Evolutionary conservation across 306 rosid species (phyloP).

Genomic region (Luffa aegyptiaca): DNA sequence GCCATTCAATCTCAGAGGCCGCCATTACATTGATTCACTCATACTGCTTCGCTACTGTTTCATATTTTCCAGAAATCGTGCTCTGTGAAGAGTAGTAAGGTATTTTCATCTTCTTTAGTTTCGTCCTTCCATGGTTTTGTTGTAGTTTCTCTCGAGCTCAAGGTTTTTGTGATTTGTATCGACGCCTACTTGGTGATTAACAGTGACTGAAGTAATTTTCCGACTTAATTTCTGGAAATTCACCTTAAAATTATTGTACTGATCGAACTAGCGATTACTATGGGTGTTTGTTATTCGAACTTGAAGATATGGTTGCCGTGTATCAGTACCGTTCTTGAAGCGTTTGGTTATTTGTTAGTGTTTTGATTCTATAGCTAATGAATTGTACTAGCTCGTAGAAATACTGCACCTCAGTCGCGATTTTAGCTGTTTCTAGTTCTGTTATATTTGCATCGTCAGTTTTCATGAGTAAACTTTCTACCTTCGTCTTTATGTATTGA

Average conservation of each 20-base stretch:
- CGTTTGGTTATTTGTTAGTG: background rate
- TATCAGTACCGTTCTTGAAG: background rate
- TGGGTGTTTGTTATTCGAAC: background rate
- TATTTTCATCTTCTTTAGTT: background rate
- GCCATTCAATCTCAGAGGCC: constrained; percentile 3
- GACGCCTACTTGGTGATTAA: background rate
- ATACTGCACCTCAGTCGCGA: background rate
- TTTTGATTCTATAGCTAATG: background rate
- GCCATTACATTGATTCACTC: background rate
- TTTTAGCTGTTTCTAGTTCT: background rate
- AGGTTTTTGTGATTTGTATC: background rate
- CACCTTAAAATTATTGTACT: background rate
- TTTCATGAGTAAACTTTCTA: background rate
- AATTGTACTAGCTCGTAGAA: background rate
- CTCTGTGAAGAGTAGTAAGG: constrained; percentile 22
- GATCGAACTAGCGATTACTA: background rate
- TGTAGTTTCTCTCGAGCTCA: background rate
- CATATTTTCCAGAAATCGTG: background rate
- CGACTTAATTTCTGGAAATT: background rate
- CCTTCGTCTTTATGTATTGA: background rate
- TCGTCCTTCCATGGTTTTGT: background rate
- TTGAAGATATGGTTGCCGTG: background rate
- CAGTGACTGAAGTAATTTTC: background rate
- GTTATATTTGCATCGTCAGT: background rate
- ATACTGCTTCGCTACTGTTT: background rate